Conservation (phyloP, 1,284 basidiomycete genomes). For the Moesziomyces antarcticus region DNA sequence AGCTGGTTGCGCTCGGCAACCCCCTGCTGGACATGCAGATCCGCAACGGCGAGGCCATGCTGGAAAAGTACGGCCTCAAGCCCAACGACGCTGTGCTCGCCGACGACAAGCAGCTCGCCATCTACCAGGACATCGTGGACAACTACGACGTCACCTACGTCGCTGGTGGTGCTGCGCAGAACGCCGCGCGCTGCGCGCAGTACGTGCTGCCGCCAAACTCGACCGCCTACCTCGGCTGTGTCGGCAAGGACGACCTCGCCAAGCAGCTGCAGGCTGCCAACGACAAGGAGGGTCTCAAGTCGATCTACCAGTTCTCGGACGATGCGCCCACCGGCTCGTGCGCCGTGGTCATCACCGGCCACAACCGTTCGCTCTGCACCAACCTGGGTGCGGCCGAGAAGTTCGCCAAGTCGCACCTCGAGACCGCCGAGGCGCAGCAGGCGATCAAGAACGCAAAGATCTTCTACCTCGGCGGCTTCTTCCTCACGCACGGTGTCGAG, state of each 20-base stretch:
- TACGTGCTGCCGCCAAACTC: slow-evolving; percentile 77
- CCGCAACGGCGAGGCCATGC: slow-evolving; percentile 79
- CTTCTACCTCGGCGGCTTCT: slow-evolving; percentile 97
- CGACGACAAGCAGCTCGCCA: slow-evolving; percentile 80
- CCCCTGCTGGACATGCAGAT: slow-evolving; percentile 70
- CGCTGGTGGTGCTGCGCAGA: slow-evolving; percentile 96
- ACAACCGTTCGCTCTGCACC: slow-evolving; percentile 92
- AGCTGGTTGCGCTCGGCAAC: slow-evolving; percentile 67
- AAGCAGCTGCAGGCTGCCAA: slow-evolving; percentile 92
- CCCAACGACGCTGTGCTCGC: slow-evolving; percentile 97
- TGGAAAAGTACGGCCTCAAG: slow-evolving; percentile 91
- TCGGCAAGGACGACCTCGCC: slow-evolving; percentile 90
- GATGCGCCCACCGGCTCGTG: slow-evolving; percentile 94
- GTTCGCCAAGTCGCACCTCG: slow-evolving; percentile 83
- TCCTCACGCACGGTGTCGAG: slow-evolving; percentile 91
- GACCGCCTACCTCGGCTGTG: slow-evolving; percentile 93
- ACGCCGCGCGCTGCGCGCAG: slow-evolving; percentile 93
- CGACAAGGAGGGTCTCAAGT: slow-evolving; percentile 87
- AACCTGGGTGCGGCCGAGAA: slow-evolving; percentile 89
- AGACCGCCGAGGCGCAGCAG: slow-evolving; percentile 79
- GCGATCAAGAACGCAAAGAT: slow-evolving; percentile 83
- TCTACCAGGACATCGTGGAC: slow-evolving; percentile 85
- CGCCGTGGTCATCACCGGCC: slow-evolving; percentile 93
- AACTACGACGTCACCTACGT: slow-evolving; percentile 87
- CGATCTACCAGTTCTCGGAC: slow-evolving; percentile 88